These are phyloP conservation scores for Apiotrichum domesticum DNA, from an alignment of 1,284 basidiomycete genomes.

Conservation along the genomic window DNA sequence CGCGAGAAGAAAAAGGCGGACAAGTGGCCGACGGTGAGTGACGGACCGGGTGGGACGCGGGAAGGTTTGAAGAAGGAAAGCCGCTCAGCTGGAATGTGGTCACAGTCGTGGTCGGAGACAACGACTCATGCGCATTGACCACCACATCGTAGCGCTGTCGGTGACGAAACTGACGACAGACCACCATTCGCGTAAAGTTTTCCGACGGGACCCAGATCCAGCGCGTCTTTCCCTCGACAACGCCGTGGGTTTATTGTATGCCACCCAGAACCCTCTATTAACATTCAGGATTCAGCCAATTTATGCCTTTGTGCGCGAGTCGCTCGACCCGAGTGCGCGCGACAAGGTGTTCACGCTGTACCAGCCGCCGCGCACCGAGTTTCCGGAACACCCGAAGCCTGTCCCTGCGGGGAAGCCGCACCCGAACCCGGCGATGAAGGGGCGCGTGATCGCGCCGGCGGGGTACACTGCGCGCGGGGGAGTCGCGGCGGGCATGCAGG, in stretches of 20 bases:
- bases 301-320: conserved; percentile 42
- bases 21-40: conserved; percentile 42
- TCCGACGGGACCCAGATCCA: conserved; percentile 45
- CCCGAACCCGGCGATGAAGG: conserved; percentile 19
- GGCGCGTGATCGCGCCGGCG: conserved; percentile 30
- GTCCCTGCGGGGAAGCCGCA: conserved; percentile 10
- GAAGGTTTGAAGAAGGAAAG: no score
- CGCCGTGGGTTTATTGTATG: conserved; percentile 25
- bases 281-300: conserved; percentile 42
- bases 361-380: conserved; percentile 42
- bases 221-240: conserved; percentile 37
- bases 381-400: conserved; percentile 38
- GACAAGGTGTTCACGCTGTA: conserved; percentile 41
- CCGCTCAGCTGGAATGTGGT: no score
- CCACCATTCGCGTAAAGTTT: conserved; percentile 44
- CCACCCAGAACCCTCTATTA: neutral
- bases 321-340: conserved; percentile 23
- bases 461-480: conserved; percentile 31
- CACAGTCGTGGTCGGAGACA: no score
- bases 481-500: conserved; percentile 20
- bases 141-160: no score
- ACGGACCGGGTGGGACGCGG: neutral
- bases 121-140: no score
- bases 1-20: conserved; percentile 35
- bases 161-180: conserved; percentile 15